Conservation (phyloP, 2,329 filamentous ascomycete species). For the Exophiala alcalophila region DNA sequence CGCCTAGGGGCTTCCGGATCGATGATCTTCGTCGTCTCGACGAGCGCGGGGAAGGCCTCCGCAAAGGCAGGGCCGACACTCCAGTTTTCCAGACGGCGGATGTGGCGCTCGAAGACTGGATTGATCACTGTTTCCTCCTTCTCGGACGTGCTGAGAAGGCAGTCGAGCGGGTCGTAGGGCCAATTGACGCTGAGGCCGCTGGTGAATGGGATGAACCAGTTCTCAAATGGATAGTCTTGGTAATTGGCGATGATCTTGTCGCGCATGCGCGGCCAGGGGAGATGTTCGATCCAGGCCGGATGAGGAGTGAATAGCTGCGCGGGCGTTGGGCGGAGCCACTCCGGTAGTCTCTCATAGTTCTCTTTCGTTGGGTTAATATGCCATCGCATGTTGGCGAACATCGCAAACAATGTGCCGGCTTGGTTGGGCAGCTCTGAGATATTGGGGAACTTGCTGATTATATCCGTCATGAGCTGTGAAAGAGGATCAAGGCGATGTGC, state of each 20-base stretch:
- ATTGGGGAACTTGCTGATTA: slow-evolving; percentile 77
- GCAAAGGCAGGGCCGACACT: slow-evolving; percentile 68
- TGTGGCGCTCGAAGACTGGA: slow-evolving; percentile 78
- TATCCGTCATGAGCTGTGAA: slow-evolving; percentile 81
- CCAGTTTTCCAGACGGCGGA: slow-evolving; percentile 77
- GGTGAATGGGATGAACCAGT: slow-evolving; percentile 81
- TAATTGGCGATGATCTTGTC: slow-evolving; percentile 59
- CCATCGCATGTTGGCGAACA: slow-evolving; percentile 87
- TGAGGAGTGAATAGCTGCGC: slow-evolving; percentile 67
- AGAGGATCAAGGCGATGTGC: slow-evolving; percentile 62
- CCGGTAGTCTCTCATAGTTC: slow-evolving; percentile 74
- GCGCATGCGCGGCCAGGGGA: slow-evolving; percentile 76
- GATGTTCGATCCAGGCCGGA: slow-evolving; percentile 76
- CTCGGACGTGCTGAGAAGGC: slow-evolving; percentile 55
- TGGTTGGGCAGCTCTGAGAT: slow-evolving; percentile 76
- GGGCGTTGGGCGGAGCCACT: slow-evolving; percentile 66
- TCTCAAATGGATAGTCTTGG: slow-evolving; percentile 64
- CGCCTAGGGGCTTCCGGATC: background rate
- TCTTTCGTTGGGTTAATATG: slow-evolving; percentile 74
- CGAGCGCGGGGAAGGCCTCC: slow-evolving; percentile 60
- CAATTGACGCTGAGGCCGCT: slow-evolving; percentile 75
- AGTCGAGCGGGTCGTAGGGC: slow-evolving; percentile 73
- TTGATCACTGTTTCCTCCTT: slow-evolving; percentile 72
- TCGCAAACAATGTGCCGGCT: slow-evolving; percentile 75
- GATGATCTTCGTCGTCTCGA: slow-evolving; percentile 41